Conservation (phyloP, 129 eudicot genomes). For the Helichrysum umbraculigerum region DNA sequence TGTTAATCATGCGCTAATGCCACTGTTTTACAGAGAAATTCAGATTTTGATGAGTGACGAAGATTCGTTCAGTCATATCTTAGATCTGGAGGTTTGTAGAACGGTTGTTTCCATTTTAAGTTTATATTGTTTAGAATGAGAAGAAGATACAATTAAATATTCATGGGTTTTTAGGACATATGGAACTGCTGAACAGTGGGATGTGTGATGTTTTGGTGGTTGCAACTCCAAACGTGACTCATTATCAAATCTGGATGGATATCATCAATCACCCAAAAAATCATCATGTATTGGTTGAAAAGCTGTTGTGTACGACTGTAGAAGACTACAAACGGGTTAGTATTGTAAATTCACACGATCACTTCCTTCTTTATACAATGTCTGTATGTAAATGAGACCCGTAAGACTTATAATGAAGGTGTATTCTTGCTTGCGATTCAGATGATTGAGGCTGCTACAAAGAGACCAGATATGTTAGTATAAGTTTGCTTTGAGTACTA, state of each 20-base stretch:
- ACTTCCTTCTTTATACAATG: no score
- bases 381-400: no score
- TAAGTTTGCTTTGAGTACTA: slow-evolving; percentile 96
- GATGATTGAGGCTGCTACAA: slow-evolving; percentile 89
- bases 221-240: slow-evolving; percentile 97
- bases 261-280: slow-evolving; percentile 75
- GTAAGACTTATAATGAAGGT: background rate
- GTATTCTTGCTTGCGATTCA: slow-evolving; percentile 26
- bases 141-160: no score
- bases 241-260: slow-evolving; percentile 84
- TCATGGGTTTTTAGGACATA: slow-evolving; percentile 75
- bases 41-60: no score
- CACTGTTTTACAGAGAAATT: no score
- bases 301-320: slow-evolving; percentile 93
- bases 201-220: slow-evolving; percentile 85
- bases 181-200: slow-evolving; percentile 78
- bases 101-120: no score
- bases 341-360: no score
- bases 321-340: slow-evolving; percentile 73
- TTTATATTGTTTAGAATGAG: no score
- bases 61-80: no score
- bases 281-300: slow-evolving; percentile 92
- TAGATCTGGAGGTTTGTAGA: no score
- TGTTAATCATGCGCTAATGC: no score
- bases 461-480: slow-evolving; percentile 80